Percentiles rank a stretch among this genome's conserved stretches.
Evolutionary conservation across 192 early-diverging fungal genomes (phyloP).

Genomic region (Haplosporangium gracile): DNA sequence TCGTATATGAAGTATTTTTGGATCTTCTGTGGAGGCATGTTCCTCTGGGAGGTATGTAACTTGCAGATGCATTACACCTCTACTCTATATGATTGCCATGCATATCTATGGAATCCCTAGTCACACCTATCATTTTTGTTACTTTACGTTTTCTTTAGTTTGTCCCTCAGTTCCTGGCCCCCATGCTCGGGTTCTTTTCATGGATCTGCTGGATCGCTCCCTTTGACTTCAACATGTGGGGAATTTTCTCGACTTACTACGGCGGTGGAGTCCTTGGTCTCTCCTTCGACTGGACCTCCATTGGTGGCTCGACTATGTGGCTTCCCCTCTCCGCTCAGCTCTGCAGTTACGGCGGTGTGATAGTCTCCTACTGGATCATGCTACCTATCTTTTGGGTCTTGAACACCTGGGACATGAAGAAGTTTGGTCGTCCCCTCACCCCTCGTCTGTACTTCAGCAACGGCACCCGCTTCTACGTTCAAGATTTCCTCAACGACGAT

Average conservation of each 20-base stretch:
- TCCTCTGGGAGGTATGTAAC: constrained; percentile 51
- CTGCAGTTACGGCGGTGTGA: constrained; percentile 70
- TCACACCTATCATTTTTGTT: too few relatives aligned
- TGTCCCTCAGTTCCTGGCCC: constrained; percentile 48
- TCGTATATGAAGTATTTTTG: constrained; percentile 57
- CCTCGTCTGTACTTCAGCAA: constrained; percentile 24
- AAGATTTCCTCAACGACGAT: constrained; percentile 5
- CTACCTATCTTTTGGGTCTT: constrained; percentile 73
- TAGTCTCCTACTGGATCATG: constrained; percentile 76
- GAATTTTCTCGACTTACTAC: constrained; percentile 35
- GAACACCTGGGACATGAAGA: constrained; percentile 48
- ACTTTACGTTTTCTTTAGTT: constrained; percentile 29
- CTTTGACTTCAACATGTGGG: constrained; percentile 36
- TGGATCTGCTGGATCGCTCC: constrained; percentile 49
- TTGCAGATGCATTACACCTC: too few relatives aligned
- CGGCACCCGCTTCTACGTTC: constrained; percentile 22
- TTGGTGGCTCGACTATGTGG: constrained; percentile 34
- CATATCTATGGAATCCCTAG: too few relatives aligned
- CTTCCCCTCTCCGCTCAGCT: constrained; percentile 64
- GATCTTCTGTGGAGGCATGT: constrained; percentile 52
- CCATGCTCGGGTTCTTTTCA: constrained; percentile 36
- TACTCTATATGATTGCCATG: too few relatives aligned
- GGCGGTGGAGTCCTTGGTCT: constrained; percentile 79
- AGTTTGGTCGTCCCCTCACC: constrained; percentile 17
- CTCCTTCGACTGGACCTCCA: constrained; percentile 76